Evolutionary conservation across 2,329 filamentous ascomycete species (phyloP).

Genomic region (Colletotrichum endophyticum): DNA sequence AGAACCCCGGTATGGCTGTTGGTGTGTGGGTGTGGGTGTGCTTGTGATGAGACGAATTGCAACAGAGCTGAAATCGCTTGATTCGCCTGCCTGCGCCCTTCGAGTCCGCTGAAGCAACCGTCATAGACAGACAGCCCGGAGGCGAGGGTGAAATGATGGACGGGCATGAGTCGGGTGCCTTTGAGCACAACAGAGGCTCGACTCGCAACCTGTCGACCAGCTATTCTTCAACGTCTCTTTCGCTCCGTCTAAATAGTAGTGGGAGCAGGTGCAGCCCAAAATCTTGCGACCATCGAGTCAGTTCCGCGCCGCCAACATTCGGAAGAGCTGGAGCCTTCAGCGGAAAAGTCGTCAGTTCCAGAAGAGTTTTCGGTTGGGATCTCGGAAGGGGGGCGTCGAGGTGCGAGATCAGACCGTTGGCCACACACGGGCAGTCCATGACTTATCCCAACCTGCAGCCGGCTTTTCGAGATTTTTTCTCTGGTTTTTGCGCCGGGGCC

Average conservation of each 20-base stretch:
- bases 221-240: neutral
- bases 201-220: neutral
- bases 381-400: neutral
- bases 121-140: neutral
- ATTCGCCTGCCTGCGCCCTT: neutral
- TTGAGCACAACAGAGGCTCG: neutral
- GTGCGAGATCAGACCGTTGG: neutral
- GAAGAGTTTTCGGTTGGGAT: neutral
- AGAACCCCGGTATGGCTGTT: neutral
- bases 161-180: conserved; percentile 1
- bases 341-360: neutral
- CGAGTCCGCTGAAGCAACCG: neutral
- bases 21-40: neutral
- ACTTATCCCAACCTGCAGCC: neutral
- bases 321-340: neutral
- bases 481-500: neutral
- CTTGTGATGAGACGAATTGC: neutral
- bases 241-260: neutral
- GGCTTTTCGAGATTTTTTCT: neutral
- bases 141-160: neutral
- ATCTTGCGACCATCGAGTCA: conserved; percentile 2
- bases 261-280: neutral
- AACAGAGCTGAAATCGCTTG: neutral
- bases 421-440: neutral
- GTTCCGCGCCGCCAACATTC: neutral